These are phyloP conservation scores for Backusella australiensis DNA, from an alignment of 192 early-diverging fungal species.

Conservation along the genomic window DNA sequence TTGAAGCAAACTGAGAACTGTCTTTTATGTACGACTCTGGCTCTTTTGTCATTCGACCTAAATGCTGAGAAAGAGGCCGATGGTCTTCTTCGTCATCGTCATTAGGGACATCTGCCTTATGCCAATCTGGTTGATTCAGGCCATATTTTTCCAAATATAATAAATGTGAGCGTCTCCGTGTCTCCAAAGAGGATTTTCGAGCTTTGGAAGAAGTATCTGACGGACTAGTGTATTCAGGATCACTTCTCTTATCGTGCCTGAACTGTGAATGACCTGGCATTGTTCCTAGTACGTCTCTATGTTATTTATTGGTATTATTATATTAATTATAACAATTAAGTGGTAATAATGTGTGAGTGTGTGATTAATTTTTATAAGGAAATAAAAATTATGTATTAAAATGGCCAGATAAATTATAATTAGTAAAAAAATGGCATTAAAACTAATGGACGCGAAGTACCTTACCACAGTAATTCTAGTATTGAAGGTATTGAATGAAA, in stretches of 20 bases:
- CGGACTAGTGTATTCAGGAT: not conserved
- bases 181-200: not conserved
- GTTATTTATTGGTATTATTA: not conserved
- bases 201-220: not conserved
- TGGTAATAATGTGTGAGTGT: not conserved
- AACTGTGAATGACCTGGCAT: not conserved
- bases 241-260: not conserved
- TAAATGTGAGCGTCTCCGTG: conserved; percentile 19
- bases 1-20: not conserved
- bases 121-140: conserved; percentile 20
- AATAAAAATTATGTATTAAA: not conserved
- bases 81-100: not conserved
- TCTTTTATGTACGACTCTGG: not conserved
- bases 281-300: not conserved
- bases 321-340: not conserved
- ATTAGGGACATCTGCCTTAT: not conserved
- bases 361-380: not conserved
- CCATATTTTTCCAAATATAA: conserved; percentile 30
- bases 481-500: not conserved
- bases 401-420: not conserved
- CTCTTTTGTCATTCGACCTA: not conserved
- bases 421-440: conserved; percentile 3
- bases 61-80: not conserved
- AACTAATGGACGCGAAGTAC: not conserved
- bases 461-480: not conserved